Evolutionary conservation across 768 basidiomycete genomes (phyloP).

Genomic region (Paxillus ammoniavirescens): DNA sequence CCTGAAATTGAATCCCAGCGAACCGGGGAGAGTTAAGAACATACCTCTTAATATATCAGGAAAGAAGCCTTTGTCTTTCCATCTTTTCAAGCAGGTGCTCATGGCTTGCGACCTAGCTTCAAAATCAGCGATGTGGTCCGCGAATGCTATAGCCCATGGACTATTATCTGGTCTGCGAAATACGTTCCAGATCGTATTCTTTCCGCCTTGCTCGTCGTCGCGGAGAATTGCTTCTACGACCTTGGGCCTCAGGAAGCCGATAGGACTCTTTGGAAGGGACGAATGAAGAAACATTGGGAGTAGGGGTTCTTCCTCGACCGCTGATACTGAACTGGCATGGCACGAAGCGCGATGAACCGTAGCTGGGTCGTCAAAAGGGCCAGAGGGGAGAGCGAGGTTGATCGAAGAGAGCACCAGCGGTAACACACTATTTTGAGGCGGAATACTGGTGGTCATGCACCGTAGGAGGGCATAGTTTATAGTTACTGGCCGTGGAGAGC

Average conservation of each 20-base stretch:
- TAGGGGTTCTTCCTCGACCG: slow-evolving; percentile 18
- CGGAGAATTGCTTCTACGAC: slow-evolving; percentile 14
- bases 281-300: slow-evolving; percentile 20
- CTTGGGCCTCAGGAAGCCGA: slow-evolving; percentile 20
- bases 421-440: slow-evolving; percentile 11
- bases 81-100: slow-evolving; percentile 8
- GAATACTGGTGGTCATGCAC: background rate
- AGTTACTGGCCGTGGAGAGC: background rate
- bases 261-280: slow-evolving; percentile 5
- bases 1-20: background rate
- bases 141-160: slow-evolving; percentile 23
- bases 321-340: background rate
- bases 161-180: slow-evolving; percentile 10
- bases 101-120: slow-evolving; percentile 16
- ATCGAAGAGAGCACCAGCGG: slow-evolving; percentile 23
- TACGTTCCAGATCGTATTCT: slow-evolving; percentile 17
- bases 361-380: slow-evolving; percentile 19
- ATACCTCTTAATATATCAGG: slow-evolving; percentile 21
- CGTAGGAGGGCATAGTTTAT: background rate
- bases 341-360: slow-evolving; percentile 18
- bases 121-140: slow-evolving; percentile 13
- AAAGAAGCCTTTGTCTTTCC: slow-evolving; percentile 17
- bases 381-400: slow-evolving; percentile 25
- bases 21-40: background rate
- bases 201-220: slow-evolving; percentile 4